These are phyloP conservation scores for Hypoxylon sp. DNA, from an alignment of 2,329 filamentous ascomycete species.

Conservation along the genomic window DNA sequence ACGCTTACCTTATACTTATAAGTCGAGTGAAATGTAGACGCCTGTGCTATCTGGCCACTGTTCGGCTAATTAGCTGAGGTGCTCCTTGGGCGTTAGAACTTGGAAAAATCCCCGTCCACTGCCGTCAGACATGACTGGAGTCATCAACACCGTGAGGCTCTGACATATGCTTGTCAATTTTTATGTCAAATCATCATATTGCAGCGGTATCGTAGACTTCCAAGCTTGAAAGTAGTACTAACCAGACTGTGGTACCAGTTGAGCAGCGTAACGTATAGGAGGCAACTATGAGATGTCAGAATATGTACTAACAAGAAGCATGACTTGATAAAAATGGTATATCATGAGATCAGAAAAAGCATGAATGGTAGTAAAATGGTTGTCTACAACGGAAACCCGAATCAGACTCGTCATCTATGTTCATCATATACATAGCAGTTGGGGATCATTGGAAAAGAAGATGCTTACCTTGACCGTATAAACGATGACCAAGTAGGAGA, in stretches of 20 bases:
- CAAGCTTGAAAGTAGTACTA: conserved; percentile 33
- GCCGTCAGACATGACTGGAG: conserved; percentile 60
- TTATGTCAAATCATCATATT: conserved; percentile 85
- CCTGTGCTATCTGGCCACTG: not conserved
- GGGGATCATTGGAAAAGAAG: conserved; percentile 29
- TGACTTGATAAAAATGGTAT: conserved; percentile 17
- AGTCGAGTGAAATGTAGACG: not conserved
- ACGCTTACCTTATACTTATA: conserved; percentile 43
- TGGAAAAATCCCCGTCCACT: conserved; percentile 39
- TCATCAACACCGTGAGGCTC: conserved; percentile 73
- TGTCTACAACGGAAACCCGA: conserved; percentile 72
- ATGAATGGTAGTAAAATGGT: conserved; percentile 71
- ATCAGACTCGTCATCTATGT: conserved; percentile 75
- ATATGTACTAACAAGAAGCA: not conserved
- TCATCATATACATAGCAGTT: conserved; percentile 59
- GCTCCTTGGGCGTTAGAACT: conserved; percentile 10
- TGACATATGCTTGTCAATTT: conserved; percentile 98
- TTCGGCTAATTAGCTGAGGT: conserved; percentile 50
- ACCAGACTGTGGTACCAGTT: not conserved
- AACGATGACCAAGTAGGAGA: not conserved
- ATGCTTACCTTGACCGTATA: conserved; percentile 32
- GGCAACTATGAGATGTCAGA: conserved; percentile 30
- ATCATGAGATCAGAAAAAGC: conserved; percentile 53
- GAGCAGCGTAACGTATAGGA: not conserved
- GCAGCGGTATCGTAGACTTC: conserved; percentile 40